Evolutionary conservation across 345 rosid species (phyloP), one percentile per base, ranked within the genome.

Genomic region (Citrus inodora): DNA sequence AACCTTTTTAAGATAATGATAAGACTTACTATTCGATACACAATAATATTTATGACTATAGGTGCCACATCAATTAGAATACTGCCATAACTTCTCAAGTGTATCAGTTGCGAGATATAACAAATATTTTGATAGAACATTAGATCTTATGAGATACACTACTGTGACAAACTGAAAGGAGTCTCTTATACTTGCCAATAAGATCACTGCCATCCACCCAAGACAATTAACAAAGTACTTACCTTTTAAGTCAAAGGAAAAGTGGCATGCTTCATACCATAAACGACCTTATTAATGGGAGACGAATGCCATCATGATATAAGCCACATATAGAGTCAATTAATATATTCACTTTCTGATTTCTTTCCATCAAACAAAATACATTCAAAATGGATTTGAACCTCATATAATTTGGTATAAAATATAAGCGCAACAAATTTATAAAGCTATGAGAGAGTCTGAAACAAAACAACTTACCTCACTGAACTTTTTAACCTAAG

Each of bases 401-500:
- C 17, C 32, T 61, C 14, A 19, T 71, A 51, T 21, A 9, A 71
- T 5, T 30, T 3, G 59, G 24, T 48, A 19, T 32, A 19, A 19
- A 27, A 9, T 63, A 28, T 46, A 69, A 13, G 30, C 1, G 25
- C 46, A 33, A 69, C 22, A 42, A 7, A 16, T 10, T 10, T 70
- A 1, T 24, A n/a, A 24, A 9, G 25, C 33, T 60, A 71, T n/a
- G 4, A n/a, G 10, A 51, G 25, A 51, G 25, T 35, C 55, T 65
- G 27, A 38, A 40, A 74, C 37, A 60, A 82, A 74, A 76, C 11
- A 40, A 58, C 65, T 40, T 32, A 24, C 24, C 62, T 79, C 65
- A n/a, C 73, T 59, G 0, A 53, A 66, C 73, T 40, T 71, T 17
- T 63, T 67, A 78, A 73, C 78, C 83, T 66, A 60, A 46, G 46